These are phyloP conservation scores for Xylariaceae sp. DNA, from an alignment of 2,329 filamentous ascomycete species.

Conservation along the genomic window DNA sequence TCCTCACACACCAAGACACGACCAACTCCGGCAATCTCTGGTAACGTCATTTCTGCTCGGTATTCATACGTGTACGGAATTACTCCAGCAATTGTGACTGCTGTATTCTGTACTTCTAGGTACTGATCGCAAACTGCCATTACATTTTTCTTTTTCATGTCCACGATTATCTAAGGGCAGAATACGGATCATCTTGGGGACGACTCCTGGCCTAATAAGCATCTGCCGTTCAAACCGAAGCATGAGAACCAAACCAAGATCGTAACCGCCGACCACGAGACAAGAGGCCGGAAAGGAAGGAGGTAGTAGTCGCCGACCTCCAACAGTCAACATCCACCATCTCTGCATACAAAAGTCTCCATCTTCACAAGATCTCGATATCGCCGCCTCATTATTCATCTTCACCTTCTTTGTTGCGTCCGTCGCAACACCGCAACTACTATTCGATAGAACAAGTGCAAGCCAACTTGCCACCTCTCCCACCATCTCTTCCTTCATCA, in stretches of 20 bases:
- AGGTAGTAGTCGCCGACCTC: background rate
- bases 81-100: too few relatives aligned
- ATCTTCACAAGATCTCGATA: too few relatives aligned
- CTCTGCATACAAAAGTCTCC: background rate
- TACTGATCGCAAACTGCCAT: background rate
- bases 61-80: background rate
- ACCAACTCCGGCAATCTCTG: slow-evolving; percentile 2
- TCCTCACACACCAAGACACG: background rate
- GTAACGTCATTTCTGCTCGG: slow-evolving; percentile 12
- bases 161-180: background rate
- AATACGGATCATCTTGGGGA: background rate
- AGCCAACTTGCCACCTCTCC: slow-evolving; percentile 2
- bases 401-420: slow-evolving; percentile 5
- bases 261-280: background rate
- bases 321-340: background rate
- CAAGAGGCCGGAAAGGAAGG: background rate
- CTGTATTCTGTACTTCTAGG: background rate
- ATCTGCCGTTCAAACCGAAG: background rate
- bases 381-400: background rate
- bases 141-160: background rate
- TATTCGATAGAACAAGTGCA: background rate
- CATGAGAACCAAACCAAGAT: too few relatives aligned
- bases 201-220: background rate
- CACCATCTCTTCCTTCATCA: background rate
- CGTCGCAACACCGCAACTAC: background rate